A percentile compares a stretch with the other conserved stretches of the same genome.
Evolutionary conservation across 139 green algal species (phyloP).

Genomic region (Auxenochlorella pyrenoidosa): DNA sequence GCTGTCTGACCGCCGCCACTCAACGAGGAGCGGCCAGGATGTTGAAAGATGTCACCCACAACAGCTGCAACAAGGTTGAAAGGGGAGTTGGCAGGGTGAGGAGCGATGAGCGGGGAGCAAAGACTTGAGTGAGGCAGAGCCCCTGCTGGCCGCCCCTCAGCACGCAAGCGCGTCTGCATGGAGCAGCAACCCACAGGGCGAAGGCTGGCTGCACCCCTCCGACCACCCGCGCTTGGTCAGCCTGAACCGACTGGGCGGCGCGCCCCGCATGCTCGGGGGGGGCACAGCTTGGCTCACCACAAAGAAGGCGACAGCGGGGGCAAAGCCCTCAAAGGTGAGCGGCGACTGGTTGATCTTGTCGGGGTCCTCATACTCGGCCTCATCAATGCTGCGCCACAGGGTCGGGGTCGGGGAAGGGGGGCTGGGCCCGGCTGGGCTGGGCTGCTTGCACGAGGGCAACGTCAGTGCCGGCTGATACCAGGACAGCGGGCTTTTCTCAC

Average conservation of each 20-base stretch:
- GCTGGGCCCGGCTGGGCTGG: not conserved
- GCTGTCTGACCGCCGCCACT: not conserved
- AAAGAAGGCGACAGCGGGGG: slow-evolving; percentile 37
- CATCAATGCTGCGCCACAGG: slow-evolving; percentile 41
- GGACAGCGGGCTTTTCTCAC: too few relatives aligned
- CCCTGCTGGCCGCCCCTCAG: too few relatives aligned
- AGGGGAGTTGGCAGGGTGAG: not conserved
- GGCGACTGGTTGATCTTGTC: slow-evolving; percentile 19
- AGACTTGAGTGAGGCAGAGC: too few relatives aligned
- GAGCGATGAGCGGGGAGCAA: too few relatives aligned
- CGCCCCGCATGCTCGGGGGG: too few relatives aligned
- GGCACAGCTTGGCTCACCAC: slow-evolving; percentile 35
- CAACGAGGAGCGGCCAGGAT: slow-evolving; percentile 9
- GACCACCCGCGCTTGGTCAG: too few relatives aligned
- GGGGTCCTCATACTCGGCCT: slow-evolving; percentile 37
- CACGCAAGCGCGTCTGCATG: too few relatives aligned
- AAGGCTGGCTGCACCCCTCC: too few relatives aligned
- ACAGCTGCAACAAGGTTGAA: slow-evolving; percentile 14
- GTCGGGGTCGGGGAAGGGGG: not conserved
- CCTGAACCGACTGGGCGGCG: too few relatives aligned
- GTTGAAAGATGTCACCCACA: slow-evolving; percentile 33
- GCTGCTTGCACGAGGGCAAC: not conserved
- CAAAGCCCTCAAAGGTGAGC: slow-evolving; percentile 44
- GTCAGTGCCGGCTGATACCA: too few relatives aligned
- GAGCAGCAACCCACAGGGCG: too few relatives aligned